These are phyloP conservation scores for Macrolepiota fuliginosa DNA, from an alignment of 768 basidiomycete genomes.

Conservation along the genomic window DNA sequence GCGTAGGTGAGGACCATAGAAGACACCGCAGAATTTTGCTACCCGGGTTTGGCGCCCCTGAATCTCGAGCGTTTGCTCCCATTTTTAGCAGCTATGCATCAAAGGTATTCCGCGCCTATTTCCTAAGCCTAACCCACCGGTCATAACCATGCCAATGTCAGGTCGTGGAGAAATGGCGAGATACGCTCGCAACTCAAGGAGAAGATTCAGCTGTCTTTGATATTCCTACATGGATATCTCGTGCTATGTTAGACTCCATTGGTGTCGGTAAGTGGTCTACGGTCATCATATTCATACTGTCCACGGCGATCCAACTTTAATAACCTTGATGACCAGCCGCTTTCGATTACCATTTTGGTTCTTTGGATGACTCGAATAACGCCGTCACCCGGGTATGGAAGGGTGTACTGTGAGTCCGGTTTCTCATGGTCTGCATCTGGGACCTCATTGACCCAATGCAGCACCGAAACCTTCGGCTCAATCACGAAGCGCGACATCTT, in stretches of 20 bases:
- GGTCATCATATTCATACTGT: neutral
- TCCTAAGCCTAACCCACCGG: neutral
- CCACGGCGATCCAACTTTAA: neutral
- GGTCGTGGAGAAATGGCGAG: conserved; percentile 39
- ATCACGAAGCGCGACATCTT: conserved; percentile 26
- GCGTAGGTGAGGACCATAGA: conserved; percentile 39
- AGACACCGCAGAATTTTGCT: conserved; percentile 45
- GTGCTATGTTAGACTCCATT: conserved; percentile 48
- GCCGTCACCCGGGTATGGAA: conserved; percentile 33
- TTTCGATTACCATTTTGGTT: conserved; percentile 48
- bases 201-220: conserved; percentile 29
- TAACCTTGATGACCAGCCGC: conserved; percentile 30
- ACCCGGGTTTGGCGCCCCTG: conserved; percentile 46
- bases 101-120: conserved; percentile 20
- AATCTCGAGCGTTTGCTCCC: conserved; percentile 37
- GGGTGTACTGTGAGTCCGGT: conserved; percentile 30
- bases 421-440: neutral
- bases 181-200: conserved; percentile 27
- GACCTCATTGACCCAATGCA: conserved; percentile 24
- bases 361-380: conserved; percentile 34
- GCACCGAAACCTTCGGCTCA: conserved; percentile 30
- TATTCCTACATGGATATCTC: conserved; percentile 37
- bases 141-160: conserved; percentile 15
- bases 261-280: conserved; percentile 36
- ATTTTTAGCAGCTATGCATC: conserved; percentile 38